Evolutionary conservation across 495 filamentous ascomycete genomes (phyloP).

Genomic region (Tetracladium marchalianum): DNA sequence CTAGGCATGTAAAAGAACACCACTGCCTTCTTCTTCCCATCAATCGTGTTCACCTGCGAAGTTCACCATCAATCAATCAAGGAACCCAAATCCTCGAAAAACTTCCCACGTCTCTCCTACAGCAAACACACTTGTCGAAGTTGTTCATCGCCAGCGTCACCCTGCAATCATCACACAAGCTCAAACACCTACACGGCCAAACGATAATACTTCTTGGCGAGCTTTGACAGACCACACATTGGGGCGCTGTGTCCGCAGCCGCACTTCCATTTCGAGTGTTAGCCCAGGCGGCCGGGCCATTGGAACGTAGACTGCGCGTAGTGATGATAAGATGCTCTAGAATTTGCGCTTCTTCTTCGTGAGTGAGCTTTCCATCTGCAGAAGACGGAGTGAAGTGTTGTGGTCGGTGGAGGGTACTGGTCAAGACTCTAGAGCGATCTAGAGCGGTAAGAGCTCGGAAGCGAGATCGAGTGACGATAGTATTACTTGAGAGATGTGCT

Average conservation of each 20-base stretch:
- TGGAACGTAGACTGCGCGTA: constrained; percentile 27
- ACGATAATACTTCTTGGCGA: constrained; percentile 82
- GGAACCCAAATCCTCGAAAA: constrained; percentile 90
- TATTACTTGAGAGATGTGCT: constrained; percentile 59
- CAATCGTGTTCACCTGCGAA: too few relatives aligned
- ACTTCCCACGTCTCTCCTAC: constrained; percentile 72
- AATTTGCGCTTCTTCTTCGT: constrained; percentile 67
- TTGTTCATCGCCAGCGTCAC: constrained; percentile 94
- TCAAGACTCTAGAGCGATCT: constrained; percentile 56
- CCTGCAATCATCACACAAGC: constrained; percentile 88
- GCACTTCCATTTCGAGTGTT: too few relatives aligned
- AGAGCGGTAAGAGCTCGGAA: constrained; percentile 56
- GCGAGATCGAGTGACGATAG: constrained; percentile 71
- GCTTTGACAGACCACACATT: constrained; percentile 89
- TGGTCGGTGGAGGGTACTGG: constrained; percentile 32
- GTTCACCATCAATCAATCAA: constrained; percentile 26
- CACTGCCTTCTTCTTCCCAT: too few relatives aligned
- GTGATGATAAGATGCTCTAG: constrained; percentile 76
- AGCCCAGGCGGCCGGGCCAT: too few relatives aligned
- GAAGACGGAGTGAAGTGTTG: constrained; percentile 9
- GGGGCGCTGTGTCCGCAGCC: constrained; percentile 53
- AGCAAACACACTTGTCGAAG: constrained; percentile 91
- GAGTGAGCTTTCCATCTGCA: constrained; percentile 32
- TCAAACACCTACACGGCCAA: constrained; percentile 93
- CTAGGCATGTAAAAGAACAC: too few relatives aligned